Conservation (phyloP, 2,329 filamentous ascomycete genomes). For the Clarireedia monteithiana region DNA sequence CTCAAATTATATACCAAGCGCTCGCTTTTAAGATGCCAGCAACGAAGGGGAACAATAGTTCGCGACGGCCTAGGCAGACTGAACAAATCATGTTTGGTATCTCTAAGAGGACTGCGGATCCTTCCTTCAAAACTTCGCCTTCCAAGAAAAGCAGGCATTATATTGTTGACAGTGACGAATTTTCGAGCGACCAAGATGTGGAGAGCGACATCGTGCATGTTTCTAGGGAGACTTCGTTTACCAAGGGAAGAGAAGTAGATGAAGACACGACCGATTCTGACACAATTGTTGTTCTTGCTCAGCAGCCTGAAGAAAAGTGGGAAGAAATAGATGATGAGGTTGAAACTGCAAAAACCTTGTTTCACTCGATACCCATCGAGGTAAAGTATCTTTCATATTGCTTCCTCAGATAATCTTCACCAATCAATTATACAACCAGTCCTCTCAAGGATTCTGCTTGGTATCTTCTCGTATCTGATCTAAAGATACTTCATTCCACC, state of each 20-base stretch:
- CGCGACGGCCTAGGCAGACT: no score
- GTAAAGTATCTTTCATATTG: neutral
- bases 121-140: neutral
- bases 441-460: neutral
- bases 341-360: neutral
- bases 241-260: neutral
- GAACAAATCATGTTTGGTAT: neutral
- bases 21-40: no score
- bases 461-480: no score
- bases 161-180: neutral
- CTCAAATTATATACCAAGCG: no score
- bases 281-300: neutral
- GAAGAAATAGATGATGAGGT: neutral
- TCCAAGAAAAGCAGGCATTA: neutral
- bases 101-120: neutral
- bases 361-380: neutral
- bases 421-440: no score
- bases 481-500: neutral
- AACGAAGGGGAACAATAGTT: no score
- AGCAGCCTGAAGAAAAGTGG: neutral
- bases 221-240: no score
- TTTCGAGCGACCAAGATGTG: neutral
- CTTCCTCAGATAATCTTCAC: neutral
- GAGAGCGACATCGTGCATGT: no score
- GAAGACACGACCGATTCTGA: neutral